A percentile compares a stretch with the other conserved stretches of the same genome.
These are phyloP conservation scores for Hemerocallis citrina DNA, from an alignment of 106 monocot genomes.

Conservation along the genomic window DNA sequence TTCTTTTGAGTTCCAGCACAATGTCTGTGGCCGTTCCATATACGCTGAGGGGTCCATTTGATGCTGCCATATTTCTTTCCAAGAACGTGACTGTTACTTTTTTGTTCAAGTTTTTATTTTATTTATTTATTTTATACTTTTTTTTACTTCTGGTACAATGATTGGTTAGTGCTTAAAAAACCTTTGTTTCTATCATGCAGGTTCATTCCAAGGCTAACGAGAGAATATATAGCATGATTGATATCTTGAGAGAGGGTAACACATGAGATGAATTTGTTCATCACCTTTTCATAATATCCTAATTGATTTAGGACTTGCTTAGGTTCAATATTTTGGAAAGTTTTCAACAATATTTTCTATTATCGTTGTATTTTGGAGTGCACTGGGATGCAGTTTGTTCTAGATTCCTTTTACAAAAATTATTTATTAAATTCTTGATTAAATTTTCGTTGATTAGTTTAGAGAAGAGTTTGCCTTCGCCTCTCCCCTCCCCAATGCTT, in stretches of 20 bases:
- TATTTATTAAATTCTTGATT: no score
- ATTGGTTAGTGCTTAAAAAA: neutral
- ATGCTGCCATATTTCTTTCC: conserved; percentile 88
- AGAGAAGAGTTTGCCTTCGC: no score
- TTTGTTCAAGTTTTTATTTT: neutral
- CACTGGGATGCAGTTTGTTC: no score
- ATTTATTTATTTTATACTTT: neutral
- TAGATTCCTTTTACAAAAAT: no score
- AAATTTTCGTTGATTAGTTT: no score
- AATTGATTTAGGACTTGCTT: no score
- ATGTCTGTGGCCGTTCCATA: conserved; percentile 88
- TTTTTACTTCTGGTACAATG: neutral
- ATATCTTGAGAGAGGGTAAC: conserved; percentile 79
- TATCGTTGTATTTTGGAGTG: no score
- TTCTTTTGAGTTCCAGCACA: conserved; percentile 95
- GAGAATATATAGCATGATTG: conserved; percentile 77
- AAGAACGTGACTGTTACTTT: conserved; percentile 42
- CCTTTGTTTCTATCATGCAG: conserved; percentile 23
- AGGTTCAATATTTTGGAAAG: no score
- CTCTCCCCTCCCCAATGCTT: no score
- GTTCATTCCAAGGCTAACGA: conserved; percentile 52
- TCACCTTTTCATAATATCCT: no score
- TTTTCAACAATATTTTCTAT: no score
- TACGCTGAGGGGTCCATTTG: conserved; percentile 88
- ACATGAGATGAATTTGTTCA: conserved; percentile 59